These are phyloP conservation scores for Russula sp. DNA, from an alignment of 768 basidiomycete species.

Conservation along the genomic window DNA sequence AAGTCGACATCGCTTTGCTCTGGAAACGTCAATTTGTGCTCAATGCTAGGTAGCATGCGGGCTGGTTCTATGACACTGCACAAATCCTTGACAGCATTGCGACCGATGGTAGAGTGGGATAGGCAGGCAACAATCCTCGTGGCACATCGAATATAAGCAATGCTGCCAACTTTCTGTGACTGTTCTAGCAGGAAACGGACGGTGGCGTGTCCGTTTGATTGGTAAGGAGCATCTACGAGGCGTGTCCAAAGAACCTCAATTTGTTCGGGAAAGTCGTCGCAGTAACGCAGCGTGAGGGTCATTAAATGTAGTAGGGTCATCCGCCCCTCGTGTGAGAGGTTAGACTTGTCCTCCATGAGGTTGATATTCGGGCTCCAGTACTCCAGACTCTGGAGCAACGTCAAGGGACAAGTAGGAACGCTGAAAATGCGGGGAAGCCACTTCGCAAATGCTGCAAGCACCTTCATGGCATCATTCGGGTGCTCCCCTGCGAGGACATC, in stretches of 20 bases:
- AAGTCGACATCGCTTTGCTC: slow-evolving; percentile 63
- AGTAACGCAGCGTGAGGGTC: slow-evolving; percentile 72
- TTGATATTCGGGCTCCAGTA: slow-evolving; percentile 79
- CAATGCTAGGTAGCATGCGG: slow-evolving; percentile 74
- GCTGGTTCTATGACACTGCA: slow-evolving; percentile 79
- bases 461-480: slow-evolving; percentile 53
- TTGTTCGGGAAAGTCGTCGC: slow-evolving; percentile 70
- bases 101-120: slow-evolving; percentile 67
- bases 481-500: slow-evolving; percentile 76
- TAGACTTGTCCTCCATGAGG: slow-evolving; percentile 56
- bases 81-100: slow-evolving; percentile 74
- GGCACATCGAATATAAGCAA: slow-evolving; percentile 71
- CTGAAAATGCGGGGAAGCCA: slow-evolving; percentile 64
- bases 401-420: slow-evolving; percentile 44
- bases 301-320: slow-evolving; percentile 74
- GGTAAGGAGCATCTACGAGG: slow-evolving; percentile 64
- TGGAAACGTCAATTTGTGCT: slow-evolving; percentile 59
- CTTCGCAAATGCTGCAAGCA: slow-evolving; percentile 64
- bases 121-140: slow-evolving; percentile 80
- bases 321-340: slow-evolving; percentile 52
- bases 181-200: slow-evolving; percentile 83
- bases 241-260: slow-evolving; percentile 73
- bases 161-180: slow-evolving; percentile 75
- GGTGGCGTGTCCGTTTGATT: slow-evolving; percentile 71
- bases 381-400: slow-evolving; percentile 74